Conservation (phyloP, 2,329 filamentous ascomycete genomes). For the Fusarium sp. region DNA sequence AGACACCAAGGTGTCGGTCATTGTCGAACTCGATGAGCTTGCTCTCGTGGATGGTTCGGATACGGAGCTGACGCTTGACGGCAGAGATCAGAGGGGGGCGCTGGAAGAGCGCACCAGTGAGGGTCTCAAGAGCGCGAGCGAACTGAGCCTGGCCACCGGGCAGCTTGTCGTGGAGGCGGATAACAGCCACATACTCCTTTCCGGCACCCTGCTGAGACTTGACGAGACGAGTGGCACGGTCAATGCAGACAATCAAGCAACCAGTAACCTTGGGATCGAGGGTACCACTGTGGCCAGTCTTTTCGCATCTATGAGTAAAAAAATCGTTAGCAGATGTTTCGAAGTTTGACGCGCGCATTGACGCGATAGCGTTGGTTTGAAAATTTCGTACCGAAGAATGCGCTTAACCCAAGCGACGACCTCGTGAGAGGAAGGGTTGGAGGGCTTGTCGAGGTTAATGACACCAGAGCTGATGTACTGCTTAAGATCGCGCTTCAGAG, state of each 20-base stretch:
- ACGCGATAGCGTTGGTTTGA: conserved; percentile 10
- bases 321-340: conserved; percentile 17
- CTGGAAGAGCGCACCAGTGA: conserved; percentile 93
- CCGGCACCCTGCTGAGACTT: conserved; percentile 99
- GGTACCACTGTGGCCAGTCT: conserved; percentile 98
- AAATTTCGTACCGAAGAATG: conserved; percentile 78
- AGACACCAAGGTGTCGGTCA: conserved; percentile 94
- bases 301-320: conserved; percentile 66
- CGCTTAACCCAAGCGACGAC: conserved; percentile 99
- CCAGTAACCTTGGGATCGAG: conserved; percentile 98
- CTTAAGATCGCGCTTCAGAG: conserved; percentile 94
- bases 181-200: conserved; percentile 98
- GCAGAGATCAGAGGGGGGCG: conserved; percentile 96
- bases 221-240: conserved; percentile 95
- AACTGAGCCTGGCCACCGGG: conserved; percentile 94
- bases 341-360: conserved; percentile 12
- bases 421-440: conserved; percentile 97
- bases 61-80: conserved; percentile 98
- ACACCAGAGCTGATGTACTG: conserved; percentile 97
- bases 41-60: conserved; percentile 97
- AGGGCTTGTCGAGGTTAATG: conserved; percentile 89
- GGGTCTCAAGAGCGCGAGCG: conserved; percentile 90
- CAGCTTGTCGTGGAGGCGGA: conserved; percentile 94
- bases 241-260: conserved; percentile 93
- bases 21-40: conserved; percentile 99